Evolutionary conservation across 2,329 filamentous ascomycete species (phyloP).

Genomic region (Claviceps sp.): DNA sequence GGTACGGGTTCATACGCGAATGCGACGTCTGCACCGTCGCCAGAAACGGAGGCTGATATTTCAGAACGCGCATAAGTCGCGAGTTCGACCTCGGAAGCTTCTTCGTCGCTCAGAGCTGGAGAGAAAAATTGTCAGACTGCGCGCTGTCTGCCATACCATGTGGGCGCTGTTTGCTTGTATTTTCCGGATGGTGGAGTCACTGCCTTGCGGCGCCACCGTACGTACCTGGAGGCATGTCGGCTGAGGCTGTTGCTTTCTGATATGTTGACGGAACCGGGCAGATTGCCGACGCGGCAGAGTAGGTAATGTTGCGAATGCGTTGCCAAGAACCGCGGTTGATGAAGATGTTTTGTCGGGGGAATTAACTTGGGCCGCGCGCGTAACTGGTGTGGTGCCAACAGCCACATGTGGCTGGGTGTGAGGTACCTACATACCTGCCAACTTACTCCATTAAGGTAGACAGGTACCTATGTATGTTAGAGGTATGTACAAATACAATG

Average conservation of each 20-base stretch:
- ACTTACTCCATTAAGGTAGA: too few species aligned
- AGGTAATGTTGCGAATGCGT: background rate
- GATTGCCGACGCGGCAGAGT: background rate
- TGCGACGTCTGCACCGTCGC: background rate
- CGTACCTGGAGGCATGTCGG: conserved; percentile 6
- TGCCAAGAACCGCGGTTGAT: background rate
- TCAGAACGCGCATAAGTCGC: conserved; percentile 10
- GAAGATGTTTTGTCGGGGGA: background rate
- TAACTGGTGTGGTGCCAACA: background rate
- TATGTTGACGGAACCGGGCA: background rate
- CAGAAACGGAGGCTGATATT: conserved; percentile 12
- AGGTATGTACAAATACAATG: too few species aligned
- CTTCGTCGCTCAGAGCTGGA: conserved; percentile 25
- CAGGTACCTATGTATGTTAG: too few species aligned
- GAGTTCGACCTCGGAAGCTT: conserved; percentile 19
- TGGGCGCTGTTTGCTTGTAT: background rate
- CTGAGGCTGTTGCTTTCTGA: too few species aligned
- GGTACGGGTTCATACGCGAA: conserved; percentile 4
- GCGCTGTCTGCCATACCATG: background rate
- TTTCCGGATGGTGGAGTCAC: background rate
- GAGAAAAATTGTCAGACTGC: conserved; percentile 9
- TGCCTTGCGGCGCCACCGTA: background rate
- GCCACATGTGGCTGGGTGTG: too few species aligned
- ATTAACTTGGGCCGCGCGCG: background rate
- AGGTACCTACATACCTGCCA: too few species aligned